Evolutionary conservation across 2,329 filamentous ascomycete genomes (phyloP).

Genomic region (Leptoxyphium fumago): DNA sequence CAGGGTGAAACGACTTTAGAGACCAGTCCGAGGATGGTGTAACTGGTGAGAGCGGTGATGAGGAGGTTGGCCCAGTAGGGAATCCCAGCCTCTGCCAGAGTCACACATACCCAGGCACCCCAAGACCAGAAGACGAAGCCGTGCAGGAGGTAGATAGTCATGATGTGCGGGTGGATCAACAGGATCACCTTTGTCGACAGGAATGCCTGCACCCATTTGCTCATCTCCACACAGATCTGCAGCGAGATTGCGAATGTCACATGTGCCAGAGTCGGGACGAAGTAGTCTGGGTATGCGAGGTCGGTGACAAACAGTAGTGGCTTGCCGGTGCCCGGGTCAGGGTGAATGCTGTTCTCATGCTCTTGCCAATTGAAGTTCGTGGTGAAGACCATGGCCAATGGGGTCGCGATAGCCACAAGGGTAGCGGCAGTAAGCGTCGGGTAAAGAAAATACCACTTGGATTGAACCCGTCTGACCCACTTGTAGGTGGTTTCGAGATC

Average conservation of each 20-base stretch:
- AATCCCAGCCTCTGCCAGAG: conserved; percentile 17
- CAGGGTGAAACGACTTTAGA: conserved; percentile 5
- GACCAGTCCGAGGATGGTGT: conserved; percentile 11
- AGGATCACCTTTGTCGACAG: conserved; percentile 28
- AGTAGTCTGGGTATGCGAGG: conserved; percentile 23
- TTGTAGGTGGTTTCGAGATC: conserved; percentile 32
- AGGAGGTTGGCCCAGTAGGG: conserved; percentile 21
- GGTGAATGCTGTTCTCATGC: conserved; percentile 29
- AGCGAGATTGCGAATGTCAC: conserved; percentile 25
- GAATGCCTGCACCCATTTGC: conserved; percentile 27
- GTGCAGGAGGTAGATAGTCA: conserved; percentile 34
- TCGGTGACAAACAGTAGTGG: conserved; percentile 10
- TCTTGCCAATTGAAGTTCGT: conserved; percentile 9
- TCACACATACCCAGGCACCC: conserved; percentile 23
- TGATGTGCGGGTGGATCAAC: conserved; percentile 31
- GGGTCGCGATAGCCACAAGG: conserved; percentile 1
- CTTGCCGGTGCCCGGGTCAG: conserved; percentile 24
- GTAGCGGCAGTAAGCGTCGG: conserved; percentile 16
- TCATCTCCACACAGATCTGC: conserved; percentile 21
- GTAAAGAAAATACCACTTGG: conserved; percentile 21
- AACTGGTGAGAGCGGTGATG: conserved; percentile 23
- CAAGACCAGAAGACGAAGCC: conserved; percentile 32
- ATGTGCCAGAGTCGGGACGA: conserved; percentile 28
- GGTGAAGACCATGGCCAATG: conserved; percentile 3
- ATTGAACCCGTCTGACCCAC: conserved; percentile 24